Evolutionary conservation across 805 yeast species (phyloP).

Genomic region (Wickerhamiella occidentalis): DNA sequence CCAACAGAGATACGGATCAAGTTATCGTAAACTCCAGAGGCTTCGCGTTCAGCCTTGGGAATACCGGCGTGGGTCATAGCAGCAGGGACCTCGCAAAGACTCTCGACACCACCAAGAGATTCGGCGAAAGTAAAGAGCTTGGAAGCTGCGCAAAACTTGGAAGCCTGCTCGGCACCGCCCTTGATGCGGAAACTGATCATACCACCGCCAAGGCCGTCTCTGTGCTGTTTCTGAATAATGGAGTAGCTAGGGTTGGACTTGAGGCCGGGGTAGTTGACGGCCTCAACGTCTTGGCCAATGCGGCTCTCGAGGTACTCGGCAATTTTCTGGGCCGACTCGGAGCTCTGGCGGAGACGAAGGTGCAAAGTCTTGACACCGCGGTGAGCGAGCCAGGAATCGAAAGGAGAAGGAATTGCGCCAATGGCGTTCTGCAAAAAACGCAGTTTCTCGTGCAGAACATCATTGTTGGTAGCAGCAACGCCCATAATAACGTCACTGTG

Average conservation of each 20-base stretch:
- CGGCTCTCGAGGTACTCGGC: constrained; percentile 45
- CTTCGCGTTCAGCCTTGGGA: constrained; percentile 64
- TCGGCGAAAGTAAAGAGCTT: constrained; percentile 76
- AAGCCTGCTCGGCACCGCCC: constrained; percentile 70
- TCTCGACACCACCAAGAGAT: constrained; percentile 83
- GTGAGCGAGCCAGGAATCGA: constrained; percentile 87
- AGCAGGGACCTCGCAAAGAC: constrained; percentile 77
- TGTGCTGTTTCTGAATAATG: constrained; percentile 62
- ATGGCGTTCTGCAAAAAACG: constrained; percentile 76
- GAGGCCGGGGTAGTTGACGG: constrained; percentile 79
- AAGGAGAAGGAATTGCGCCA: constrained; percentile 83
- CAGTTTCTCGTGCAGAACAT: constrained; percentile 46
- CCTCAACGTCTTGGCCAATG: constrained; percentile 38
- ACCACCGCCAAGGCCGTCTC: constrained; percentile 82
- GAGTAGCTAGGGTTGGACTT: constrained; percentile 49
- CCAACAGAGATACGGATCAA: constrained; percentile 76
- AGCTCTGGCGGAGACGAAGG: constrained; percentile 61
- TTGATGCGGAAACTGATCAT: constrained; percentile 78
- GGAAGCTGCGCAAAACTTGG: constrained; percentile 59
- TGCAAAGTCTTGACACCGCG: constrained; percentile 82
- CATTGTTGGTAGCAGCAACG: constrained; percentile 58
- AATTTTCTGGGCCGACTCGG: constrained; percentile 51
- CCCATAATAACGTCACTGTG: constrained; percentile 89
- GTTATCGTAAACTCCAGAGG: constrained; percentile 70
- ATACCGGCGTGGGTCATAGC: constrained; percentile 89